phyloP scores from a whole-genome alignment of 805 yeast genomes.

The Komagataella phaffii region DNA sequence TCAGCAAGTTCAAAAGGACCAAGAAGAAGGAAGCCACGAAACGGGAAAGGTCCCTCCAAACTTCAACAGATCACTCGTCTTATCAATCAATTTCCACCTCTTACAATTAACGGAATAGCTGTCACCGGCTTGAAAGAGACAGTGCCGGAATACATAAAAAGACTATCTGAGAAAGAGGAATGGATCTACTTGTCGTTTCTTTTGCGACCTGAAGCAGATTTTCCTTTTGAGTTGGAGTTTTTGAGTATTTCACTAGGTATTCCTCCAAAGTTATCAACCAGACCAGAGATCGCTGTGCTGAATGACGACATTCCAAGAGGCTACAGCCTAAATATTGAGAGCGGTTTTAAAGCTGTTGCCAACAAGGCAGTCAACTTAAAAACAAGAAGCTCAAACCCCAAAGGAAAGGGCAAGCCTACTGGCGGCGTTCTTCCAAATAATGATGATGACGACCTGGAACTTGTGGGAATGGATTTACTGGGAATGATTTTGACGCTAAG shows the following conservation, averaged over 20 bases:
- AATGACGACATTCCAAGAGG: constrained; percentile 65
- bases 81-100: constrained; percentile 8
- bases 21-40: background rate
- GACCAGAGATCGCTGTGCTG: constrained; percentile 41
- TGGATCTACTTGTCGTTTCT: constrained; percentile 28
- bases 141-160: background rate
- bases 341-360: constrained; percentile 41
- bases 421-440: constrained; percentile 8
- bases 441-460: constrained; percentile 15
- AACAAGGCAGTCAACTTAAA: constrained; percentile 19
- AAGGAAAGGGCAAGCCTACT: constrained; percentile 2
- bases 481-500: constrained; percentile 45
- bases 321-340: constrained; percentile 49
- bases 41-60: constrained; percentile 2
- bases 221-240: constrained; percentile 48
- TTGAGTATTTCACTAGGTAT: constrained; percentile 39
- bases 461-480: constrained; percentile 35
- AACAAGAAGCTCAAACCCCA: constrained; percentile 1
- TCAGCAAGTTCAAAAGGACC: background rate
- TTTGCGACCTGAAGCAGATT: constrained; percentile 50
- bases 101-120: constrained; percentile 18
- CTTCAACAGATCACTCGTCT: constrained; percentile 12
- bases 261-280: constrained; percentile 32
- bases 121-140: constrained; percentile 7
- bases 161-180: constrained; percentile 1